Evolutionary conservation across 2,329 filamentous ascomycete species (phyloP).

Genomic region (Sporothrix brunneoviolacea): DNA sequence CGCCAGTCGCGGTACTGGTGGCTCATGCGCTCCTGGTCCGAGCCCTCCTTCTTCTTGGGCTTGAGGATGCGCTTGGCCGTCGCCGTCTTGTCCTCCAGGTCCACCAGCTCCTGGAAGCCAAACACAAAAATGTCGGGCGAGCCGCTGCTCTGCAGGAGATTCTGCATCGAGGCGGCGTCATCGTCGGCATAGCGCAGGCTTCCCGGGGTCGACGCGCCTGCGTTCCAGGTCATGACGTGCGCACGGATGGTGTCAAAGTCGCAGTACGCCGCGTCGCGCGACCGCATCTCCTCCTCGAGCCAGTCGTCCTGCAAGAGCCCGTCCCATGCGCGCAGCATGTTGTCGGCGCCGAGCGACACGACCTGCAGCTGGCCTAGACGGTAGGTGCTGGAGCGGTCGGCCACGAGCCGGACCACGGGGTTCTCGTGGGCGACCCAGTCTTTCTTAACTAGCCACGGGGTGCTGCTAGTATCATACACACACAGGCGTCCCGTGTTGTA

Average conservation of each 20-base stretch:
- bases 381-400: constrained; percentile 78
- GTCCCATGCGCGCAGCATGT: constrained; percentile 80
- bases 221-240: constrained; percentile 91
- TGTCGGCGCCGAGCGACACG: constrained; percentile 80
- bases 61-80: constrained; percentile 95
- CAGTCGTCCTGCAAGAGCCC: constrained; percentile 89
- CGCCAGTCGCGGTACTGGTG: constrained; percentile 96
- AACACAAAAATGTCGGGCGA: constrained; percentile 89
- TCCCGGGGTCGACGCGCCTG: constrained; percentile 87
- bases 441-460: constrained; percentile 87
- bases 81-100: constrained; percentile 93
- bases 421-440: constrained; percentile 90
- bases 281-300: constrained; percentile 86
- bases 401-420: constrained; percentile 68
- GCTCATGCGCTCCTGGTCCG: constrained; percentile 86
- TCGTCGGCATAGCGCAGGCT: constrained; percentile 64
- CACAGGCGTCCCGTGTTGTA: constrained; percentile 93
- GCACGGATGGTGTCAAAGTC: constrained; percentile 75
- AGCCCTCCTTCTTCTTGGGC: constrained; percentile 76
- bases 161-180: constrained; percentile 72
- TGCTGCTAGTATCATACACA: constrained; percentile 76
- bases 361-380: constrained; percentile 79
- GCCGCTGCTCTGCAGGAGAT: constrained; percentile 68
- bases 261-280: constrained; percentile 75
- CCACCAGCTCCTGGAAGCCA: constrained; percentile 97